Evolutionary conservation across 2,329 filamentous ascomycete species (phyloP), one percentile per base, ranked within the genome.

Genomic region (Pseudocercospora macadamiae): DNA sequence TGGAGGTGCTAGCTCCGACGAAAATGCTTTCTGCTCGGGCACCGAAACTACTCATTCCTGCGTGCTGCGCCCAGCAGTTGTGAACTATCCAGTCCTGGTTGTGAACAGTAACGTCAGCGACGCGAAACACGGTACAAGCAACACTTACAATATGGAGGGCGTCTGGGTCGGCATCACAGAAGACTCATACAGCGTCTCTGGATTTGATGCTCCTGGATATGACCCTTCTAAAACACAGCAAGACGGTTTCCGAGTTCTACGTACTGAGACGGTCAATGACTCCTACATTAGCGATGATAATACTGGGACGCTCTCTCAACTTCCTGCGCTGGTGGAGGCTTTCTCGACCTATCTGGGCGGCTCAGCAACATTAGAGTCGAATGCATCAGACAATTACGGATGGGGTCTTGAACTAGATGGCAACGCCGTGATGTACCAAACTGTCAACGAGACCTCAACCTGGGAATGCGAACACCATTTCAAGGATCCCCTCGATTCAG

Each of bases 321-420:
- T 64, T 1, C 54, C 53, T 2, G 60, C 59, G 18, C n/a, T 63
- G 10, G 18, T 25, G 28, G 42, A 55, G 14, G 61, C 39, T 9
- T 49, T 63, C 14, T 16, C 52, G 12, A 54, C 48, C 10, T 61
- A 61, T 42, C 52, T 63, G 3, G 58, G 51, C 18, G 61, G 49
- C 1, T 34, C 48, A 10, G 55, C 61, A n/a, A 54, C 23, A 28
- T 16, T 63, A 3, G 8, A 16, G 19, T 16, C 14, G 30, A 54
- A 45, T n/a, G 55, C 26, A 6, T 48, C 32, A 10, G 51, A 32
- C 5, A 7, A 6, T 32, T 32, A 32, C 12, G 51, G 48, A 8
- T 61, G 21, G 21, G n/a, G 34, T 3, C 36, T 60, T 12, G 12
- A 47, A 8, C 55, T 55, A 14, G 30, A 10, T 4, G 58, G 58